Conservation (phyloP, 2,329 filamentous ascomycete species). For the Paraphoma sp. region DNA sequence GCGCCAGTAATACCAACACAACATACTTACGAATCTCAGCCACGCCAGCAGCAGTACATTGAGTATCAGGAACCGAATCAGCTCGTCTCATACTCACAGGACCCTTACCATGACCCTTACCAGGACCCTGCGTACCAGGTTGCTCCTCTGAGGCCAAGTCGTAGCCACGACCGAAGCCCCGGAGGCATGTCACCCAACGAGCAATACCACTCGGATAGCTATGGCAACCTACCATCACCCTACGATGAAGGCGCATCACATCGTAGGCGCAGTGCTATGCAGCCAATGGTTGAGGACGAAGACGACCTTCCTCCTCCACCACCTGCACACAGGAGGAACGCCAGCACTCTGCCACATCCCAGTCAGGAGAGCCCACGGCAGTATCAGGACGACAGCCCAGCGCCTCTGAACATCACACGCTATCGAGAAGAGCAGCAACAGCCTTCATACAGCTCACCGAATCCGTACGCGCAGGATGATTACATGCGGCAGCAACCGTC, state of each 20-base stretch:
- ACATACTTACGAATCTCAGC: slow-evolving; percentile 28
- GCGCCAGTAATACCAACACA: slow-evolving; percentile 51
- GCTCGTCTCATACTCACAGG: slow-evolving; percentile 21
- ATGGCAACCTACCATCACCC: slow-evolving; percentile 26
- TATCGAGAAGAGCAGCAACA: slow-evolving; percentile 35
- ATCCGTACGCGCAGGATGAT: slow-evolving; percentile 31
- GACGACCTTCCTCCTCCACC: slow-evolving; percentile 57
- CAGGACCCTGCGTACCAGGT: slow-evolving; percentile 43
- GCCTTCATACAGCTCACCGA: slow-evolving; percentile 31
- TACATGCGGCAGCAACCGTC: slow-evolving; percentile 28
- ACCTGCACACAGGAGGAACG: slow-evolving; percentile 46
- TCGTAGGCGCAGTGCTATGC: slow-evolving; percentile 59
- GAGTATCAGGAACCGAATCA: slow-evolving; percentile 21
- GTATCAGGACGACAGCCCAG: slow-evolving; percentile 38
- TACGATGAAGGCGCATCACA: slow-evolving; percentile 54
- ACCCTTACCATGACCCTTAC: slow-evolving; percentile 36
- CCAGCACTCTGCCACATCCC: slow-evolving; percentile 37
- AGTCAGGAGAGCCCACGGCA: slow-evolving; percentile 26
- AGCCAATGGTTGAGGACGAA: slow-evolving; percentile 69
- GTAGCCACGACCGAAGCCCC: slow-evolving; percentile 31
- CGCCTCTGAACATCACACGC: slow-evolving; percentile 41
- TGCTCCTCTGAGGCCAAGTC: slow-evolving; percentile 41
- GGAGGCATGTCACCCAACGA: slow-evolving; percentile 35
- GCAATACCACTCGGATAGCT: slow-evolving; percentile 44
- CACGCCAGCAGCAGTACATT: slow-evolving; percentile 16